These are phyloP conservation scores for Fulvia fulva DNA, from an alignment of 2,329 filamentous ascomycete genomes.

Conservation along the genomic window DNA sequence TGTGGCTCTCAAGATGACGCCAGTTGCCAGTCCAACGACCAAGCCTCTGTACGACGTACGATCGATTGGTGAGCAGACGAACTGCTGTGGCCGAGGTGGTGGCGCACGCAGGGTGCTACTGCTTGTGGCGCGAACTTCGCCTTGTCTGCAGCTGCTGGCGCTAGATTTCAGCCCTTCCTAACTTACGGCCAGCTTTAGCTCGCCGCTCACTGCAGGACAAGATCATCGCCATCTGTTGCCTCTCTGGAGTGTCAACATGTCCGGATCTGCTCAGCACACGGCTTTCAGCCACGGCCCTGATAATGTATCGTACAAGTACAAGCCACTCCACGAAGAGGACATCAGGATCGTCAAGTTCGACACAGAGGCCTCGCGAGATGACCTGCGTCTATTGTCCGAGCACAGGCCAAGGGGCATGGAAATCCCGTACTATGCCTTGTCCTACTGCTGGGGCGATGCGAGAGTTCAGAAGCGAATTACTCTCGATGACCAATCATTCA, in stretches of 20 bases:
- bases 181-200: too few species aligned
- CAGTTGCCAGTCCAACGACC: too few species aligned
- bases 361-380: background rate
- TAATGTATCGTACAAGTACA: background rate
- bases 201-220: too few species aligned
- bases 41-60: too few species aligned
- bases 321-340: background rate
- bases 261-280: background rate
- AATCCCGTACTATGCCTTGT: background rate
- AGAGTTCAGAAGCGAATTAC: background rate
- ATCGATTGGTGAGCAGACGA: background rate
- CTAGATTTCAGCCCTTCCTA: too few species aligned
- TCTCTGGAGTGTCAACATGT: too few species aligned
- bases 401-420: background rate
- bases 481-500: background rate
- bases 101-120: too few species aligned
- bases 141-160: too few species aligned
- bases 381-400: background rate
- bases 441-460: background rate
- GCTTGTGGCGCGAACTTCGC: too few species aligned
- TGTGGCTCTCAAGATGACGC: too few species aligned
- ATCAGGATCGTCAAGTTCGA: background rate
- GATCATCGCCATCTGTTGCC: too few species aligned
- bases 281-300: background rate
- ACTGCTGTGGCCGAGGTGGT: background rate